Base-by-base conservation (phyloP, 2,329 filamentous ascomycete genomes). In the Aspergillus sp. region DNA sequence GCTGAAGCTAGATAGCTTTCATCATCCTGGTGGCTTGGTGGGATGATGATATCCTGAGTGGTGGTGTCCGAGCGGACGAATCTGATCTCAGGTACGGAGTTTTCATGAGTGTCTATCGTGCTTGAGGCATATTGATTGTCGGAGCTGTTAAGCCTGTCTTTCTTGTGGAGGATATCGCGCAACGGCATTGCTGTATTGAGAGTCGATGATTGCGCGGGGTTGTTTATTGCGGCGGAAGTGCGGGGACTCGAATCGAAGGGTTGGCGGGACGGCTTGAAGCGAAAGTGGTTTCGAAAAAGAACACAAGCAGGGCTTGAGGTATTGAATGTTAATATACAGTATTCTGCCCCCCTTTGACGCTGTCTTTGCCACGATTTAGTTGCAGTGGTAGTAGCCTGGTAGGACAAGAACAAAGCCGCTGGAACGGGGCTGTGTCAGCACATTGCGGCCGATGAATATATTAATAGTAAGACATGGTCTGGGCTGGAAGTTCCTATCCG, bases 21-120 rank as follows among this genome's bases (percentile, higher is more conserved):
- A 66, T 81, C 80, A 56, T 78, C 79, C 14, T 76, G 75, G 64
- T 81, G 82, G 52, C 72, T 71, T 6, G 91, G 89, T 11, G 90
- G 90, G 56, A 86, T 80, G 71, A 96, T 90, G 64, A 89, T 79
- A 73, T 97, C 91, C 71, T 92, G 84, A 2, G 88, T 86, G 63
- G 86, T 77, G 1, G 93, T 96, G 70, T 96, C 93, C 63, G 90
- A 89, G 61, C 92, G 88, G 69, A 95, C 83, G 77, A 97, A 91
- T 62, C 83, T 91, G 78, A 97, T 91, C 65, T 90, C 86, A 57
- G 89, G 87, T 1, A 80, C 62, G 71, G 64, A 82, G 15, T 37
- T 56, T 41, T 58, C 57, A 21, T 62, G 64, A 14, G 52, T 41
- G 12, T 64, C 62, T 7, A 57, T 73, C 62, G 83, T 81, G 63